Base-by-base conservation (phyloP, 768 basidiomycete genomes). In the Sarcodon aspratus region DNA sequence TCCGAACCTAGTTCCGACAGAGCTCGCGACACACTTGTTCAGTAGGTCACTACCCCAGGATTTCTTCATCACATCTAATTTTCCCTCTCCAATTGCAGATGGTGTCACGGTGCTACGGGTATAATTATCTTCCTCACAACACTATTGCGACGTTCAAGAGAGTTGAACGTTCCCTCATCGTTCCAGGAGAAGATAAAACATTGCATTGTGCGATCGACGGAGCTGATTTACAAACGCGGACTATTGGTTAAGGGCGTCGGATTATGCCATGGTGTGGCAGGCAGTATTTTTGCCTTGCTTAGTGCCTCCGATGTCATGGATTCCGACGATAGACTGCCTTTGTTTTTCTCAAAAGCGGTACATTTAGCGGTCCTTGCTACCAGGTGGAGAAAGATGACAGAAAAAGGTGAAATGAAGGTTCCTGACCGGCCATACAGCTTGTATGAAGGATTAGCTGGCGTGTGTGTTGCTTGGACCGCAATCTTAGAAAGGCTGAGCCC, bases 41-140 rank as follows among this genome's bases (percentile, higher is more conserved):
- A 27, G 21, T 27, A 27, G 21, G 21, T 27, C 21, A 27, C 21
- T 27, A 27, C 5, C 21, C 21, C 21, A 5, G 5, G 5, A 27
- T 27, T 27, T 27, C 21, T 27, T 3, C 2, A 27, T 27, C 21
- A 27, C 21, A 5, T 27, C 21, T 78, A 57, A 21, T 73, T 57
- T 2, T 36, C 17, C 32, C 36, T 48, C 33, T 38, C n/a, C 32
- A 17, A 37, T 11, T 34, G 9, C 50, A 76, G 78, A 51, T 79
- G 77, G 79, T 79, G 78, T 49, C 79, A 79, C 51, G 78, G 79
- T 43, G 77, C 76, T 10, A 61, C 78, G 0, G 76, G 73, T 3
- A 64, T 75, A 31, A 48, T 78, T 9, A 67, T 76, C 7, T 61
- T 77, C 10, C 58, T 80, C 9, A 69, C 72, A 0, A 73, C 69